Conservation (phyloP, 2,329 filamentous ascomycete species). For the Colletotrichum cereale region DNA sequence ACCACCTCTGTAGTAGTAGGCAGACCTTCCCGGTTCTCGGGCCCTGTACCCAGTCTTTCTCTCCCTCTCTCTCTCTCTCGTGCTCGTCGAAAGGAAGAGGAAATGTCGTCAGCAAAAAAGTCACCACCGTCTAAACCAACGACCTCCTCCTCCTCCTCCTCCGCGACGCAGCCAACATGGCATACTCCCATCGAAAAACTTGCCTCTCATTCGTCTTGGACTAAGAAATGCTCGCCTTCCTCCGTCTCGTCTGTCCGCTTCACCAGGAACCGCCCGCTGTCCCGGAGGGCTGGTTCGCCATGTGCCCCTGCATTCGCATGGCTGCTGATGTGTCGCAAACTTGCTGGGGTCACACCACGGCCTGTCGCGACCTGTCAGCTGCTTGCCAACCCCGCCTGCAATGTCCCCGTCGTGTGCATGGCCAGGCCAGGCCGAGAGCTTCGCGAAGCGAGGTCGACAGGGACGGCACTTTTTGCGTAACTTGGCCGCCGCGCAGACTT, state of each 20-base stretch:
- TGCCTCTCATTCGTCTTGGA: conserved; percentile 2
- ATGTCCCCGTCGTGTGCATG: not conserved
- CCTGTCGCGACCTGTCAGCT: conserved; percentile 16
- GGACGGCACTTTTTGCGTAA: not conserved
- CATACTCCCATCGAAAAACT: not conserved
- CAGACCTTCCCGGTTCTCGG: conserved; percentile 11
- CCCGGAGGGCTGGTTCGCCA: conserved; percentile 24
- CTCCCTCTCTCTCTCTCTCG: not conserved
- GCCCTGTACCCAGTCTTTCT: conserved; percentile 8
- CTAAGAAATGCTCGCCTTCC: conserved; percentile 9
- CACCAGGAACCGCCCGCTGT: conserved; percentile 8
- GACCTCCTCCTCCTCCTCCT: not conserved
- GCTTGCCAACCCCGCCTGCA: conserved; percentile 9
- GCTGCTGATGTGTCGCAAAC: conserved; percentile 26
- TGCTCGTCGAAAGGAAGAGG: not conserved
- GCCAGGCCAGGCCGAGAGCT: not conserved
- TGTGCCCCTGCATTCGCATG: conserved; percentile 15
- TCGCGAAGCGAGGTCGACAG: not conserved
- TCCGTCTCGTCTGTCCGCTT: not conserved
- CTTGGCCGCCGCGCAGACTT: not conserved
- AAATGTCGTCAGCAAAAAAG: not conserved
- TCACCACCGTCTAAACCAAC: not conserved
- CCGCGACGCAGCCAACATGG: not conserved
- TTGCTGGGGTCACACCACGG: conserved; percentile 22
- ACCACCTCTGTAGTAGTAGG: not conserved